Base-by-base conservation (phyloP, 1,284 basidiomycete genomes). In the Austroboletus sp. region DNA sequence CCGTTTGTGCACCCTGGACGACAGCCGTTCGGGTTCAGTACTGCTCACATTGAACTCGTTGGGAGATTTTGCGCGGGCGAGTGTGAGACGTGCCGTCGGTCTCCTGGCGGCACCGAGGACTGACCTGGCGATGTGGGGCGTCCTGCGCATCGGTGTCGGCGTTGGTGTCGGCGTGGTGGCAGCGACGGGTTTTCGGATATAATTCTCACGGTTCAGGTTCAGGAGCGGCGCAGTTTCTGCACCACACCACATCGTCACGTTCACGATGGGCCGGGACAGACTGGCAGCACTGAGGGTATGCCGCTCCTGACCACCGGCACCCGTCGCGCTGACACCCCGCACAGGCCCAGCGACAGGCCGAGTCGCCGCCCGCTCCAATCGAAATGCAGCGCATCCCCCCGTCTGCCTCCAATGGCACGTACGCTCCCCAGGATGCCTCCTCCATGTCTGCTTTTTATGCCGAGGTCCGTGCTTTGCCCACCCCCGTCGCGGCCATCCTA, bases 1-100 rank as follows among this genome's bases (percentile, higher is more conserved):
- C 39, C 68, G 68, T 54, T 59, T 66, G 32, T 61, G 57, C 25
- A 68, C 62, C 16, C 57, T 62, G 39, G 65, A 57, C 2, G 60
- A 48, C 15, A 58, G 49, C 11, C 46, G 52, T 29, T 55, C 44
- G 4, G 58, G 45, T 27, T 61, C 29, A 29, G 58, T 35, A 38
- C n/a, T 46, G 44, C 46, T 25, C 31, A 46, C 41, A 34, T 15
- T 50, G 38, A 40, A 25, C 32, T 60, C 61, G 36, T 59, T 60
- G 1, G 60, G 55, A 0, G 56, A 31, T 30, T 46, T 61, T 39
- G 60, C 48, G 42, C 62, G 58, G 2, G 54, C 60, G 25, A 63
- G 57, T 6, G 46, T 8, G 19, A 35, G 27, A 8, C 38, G 36
- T 29, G 40, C 11, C 19, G 32, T 12, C 6, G 49, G 6, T 39